phyloP scores from a whole-genome alignment of 495 filamentous ascomycete species.

The Aspergillus egyptiacus region DNA sequence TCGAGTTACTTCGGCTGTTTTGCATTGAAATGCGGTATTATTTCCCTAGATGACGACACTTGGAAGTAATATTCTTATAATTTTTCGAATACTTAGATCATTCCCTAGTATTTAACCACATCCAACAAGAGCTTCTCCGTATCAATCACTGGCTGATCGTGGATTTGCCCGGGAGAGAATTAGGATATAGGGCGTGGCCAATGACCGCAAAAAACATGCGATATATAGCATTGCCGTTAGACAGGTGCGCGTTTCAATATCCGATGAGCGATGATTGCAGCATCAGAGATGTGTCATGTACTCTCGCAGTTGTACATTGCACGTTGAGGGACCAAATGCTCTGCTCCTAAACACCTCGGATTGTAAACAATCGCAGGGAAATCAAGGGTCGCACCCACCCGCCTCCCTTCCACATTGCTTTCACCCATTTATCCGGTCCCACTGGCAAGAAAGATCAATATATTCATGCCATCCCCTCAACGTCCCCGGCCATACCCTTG shows the following conservation, averaged over 20 bases:
- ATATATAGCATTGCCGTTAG: too few species aligned
- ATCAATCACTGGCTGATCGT: background rate
- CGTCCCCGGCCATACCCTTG: conserved; percentile 42
- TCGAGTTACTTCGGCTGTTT: background rate
- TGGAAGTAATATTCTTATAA: background rate
- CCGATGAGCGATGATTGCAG: background rate
- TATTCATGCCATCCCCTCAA: conserved; percentile 17
- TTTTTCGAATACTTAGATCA: background rate
- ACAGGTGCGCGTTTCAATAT: background rate
- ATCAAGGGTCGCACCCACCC: background rate
- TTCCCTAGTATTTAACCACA: background rate
- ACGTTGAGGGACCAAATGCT: too few species aligned
- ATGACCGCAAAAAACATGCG: background rate
- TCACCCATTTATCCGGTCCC: background rate
- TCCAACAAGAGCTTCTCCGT: background rate
- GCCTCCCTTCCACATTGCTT: background rate
- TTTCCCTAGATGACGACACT: background rate
- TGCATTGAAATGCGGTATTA: background rate
- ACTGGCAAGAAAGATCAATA: background rate
- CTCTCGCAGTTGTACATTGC: too few species aligned
- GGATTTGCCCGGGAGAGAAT: background rate
- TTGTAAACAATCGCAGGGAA: background rate
- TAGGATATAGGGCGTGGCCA: background rate
- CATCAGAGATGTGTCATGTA: too few species aligned
- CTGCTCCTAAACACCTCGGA: background rate